Evolutionary conservation across 2,329 filamentous ascomycete species (phyloP).

Genomic region (Alternaria arbusti): DNA sequence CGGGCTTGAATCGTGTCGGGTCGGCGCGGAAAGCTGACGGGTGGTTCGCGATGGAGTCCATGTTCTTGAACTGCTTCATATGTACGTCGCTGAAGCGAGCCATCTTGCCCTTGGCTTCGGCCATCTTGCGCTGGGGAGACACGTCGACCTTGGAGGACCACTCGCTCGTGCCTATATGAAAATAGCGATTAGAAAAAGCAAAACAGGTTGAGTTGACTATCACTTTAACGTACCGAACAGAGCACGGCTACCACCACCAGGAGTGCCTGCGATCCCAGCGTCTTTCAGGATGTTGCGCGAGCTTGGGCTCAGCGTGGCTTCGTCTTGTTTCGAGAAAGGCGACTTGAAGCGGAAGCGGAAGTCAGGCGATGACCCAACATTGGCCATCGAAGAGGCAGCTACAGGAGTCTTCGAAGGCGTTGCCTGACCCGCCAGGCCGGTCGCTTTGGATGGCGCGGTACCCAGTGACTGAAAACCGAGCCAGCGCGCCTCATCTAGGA

Average conservation of each 20-base stretch:
- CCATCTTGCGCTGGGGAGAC: conserved; percentile 70
- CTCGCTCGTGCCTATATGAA: conserved; percentile 31
- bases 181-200: background rate
- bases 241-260: conserved; percentile 49
- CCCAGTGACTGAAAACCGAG: conserved; percentile 78
- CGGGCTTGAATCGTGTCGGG: conserved; percentile 60
- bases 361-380: conserved; percentile 58
- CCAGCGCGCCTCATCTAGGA: conserved; percentile 79
- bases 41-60: conserved; percentile 93
- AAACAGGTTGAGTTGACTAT: background rate
- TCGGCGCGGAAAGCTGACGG: conserved; percentile 76
- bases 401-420: conserved; percentile 68
- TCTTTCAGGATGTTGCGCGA: conserved; percentile 68
- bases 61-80: conserved; percentile 90
- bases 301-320: conserved; percentile 57
- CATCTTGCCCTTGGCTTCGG: conserved; percentile 77
- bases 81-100: conserved; percentile 84
- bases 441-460: conserved; percentile 54
- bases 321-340: conserved; percentile 69
- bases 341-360: conserved; percentile 71
- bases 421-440: conserved; percentile 54
- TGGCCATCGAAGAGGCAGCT: conserved; percentile 23
- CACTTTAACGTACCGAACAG: conserved; percentile 30
- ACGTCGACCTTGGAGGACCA: conserved; percentile 49
- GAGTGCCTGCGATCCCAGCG: conserved; percentile 66